A percentile compares a stretch with the other conserved stretches of the same genome.
phyloP scores from a whole-genome alignment of 352 stramenopile genomes.

The Globisporangium viniferum region DNA sequence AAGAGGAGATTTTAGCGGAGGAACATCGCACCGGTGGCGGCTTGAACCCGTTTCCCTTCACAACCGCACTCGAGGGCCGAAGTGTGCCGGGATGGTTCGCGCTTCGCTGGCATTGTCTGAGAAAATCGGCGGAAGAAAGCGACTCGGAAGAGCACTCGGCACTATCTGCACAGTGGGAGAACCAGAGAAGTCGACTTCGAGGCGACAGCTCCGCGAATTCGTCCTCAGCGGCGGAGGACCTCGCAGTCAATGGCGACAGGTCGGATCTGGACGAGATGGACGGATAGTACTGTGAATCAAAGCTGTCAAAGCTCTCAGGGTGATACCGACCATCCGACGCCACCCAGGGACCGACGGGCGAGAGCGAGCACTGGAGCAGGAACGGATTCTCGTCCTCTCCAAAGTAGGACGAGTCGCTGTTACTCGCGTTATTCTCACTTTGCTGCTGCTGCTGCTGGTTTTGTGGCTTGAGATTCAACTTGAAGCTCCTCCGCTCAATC shows the following conservation, averaged over 20 bases:
- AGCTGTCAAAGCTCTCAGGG: background rate
- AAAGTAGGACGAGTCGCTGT: conserved; percentile 6
- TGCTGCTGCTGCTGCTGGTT: background rate
- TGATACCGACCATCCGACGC: conserved; percentile 6
- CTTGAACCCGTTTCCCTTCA: background rate
- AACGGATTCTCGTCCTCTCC: conserved; percentile 13
- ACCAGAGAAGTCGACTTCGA: conserved; percentile 58
- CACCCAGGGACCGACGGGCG: conserved; percentile 53
- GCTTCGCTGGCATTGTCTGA: conserved; percentile 2
- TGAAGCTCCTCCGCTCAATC: background rate
- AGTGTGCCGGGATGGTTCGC: conserved; percentile 9
- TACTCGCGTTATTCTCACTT: conserved; percentile 8
- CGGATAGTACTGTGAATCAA: conserved; percentile 1
- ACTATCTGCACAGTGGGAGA: conserved; percentile 41
- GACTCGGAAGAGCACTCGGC: conserved; percentile 9
- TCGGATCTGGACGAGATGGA: background rate
- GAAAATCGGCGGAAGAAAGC: background rate
- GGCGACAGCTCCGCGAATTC: conserved; percentile 40
- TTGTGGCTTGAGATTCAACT: background rate
- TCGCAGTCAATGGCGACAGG: background rate
- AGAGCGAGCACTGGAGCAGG: conserved; percentile 19
- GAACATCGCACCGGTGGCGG: conserved; percentile 19
- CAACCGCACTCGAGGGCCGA: conserved; percentile 5
- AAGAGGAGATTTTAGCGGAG: conserved; percentile 20
- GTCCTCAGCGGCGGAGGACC: conserved; percentile 9